A percentile compares a stretch with the other conserved stretches of the same genome.
Evolutionary conservation across 208 protist species (phyloP).

Genomic region (Trypanosoma caninum): DNA sequence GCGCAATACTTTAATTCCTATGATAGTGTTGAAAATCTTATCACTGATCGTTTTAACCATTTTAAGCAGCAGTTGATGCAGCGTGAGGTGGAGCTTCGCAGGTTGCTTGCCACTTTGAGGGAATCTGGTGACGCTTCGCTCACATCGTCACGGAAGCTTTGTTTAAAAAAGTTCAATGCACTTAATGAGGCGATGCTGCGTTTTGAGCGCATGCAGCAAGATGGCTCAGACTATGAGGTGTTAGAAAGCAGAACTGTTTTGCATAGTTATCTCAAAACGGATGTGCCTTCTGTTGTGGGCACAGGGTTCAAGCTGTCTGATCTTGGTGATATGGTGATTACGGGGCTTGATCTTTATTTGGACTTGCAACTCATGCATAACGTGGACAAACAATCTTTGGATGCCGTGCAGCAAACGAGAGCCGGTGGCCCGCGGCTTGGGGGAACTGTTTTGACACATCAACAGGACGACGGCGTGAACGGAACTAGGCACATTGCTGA

Average conservation of each 20-base stretch:
- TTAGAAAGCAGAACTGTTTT: constrained; percentile 47
- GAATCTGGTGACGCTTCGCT: constrained; percentile 62
- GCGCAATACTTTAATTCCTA: constrained; percentile 63
- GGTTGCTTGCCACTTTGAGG: constrained; percentile 44
- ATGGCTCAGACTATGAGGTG: constrained; percentile 63
- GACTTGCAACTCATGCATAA: constrained; percentile 33
- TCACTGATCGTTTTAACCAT: constrained; percentile 68
- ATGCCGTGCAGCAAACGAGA: neutral
- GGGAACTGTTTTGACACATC: constrained; percentile 7
- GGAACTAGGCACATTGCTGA: neutral
- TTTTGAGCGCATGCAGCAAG: constrained; percentile 44
- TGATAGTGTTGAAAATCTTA: constrained; percentile 56
- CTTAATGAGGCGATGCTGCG: constrained; percentile 48
- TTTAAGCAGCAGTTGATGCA: constrained; percentile 71
- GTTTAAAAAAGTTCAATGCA: constrained; percentile 50
- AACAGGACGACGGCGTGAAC: constrained; percentile 8
- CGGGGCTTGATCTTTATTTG: constrained; percentile 43
- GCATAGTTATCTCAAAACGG: constrained; percentile 24
- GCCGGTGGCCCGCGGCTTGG: neutral
- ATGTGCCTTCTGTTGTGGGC: constrained; percentile 46
- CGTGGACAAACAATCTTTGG: neutral
- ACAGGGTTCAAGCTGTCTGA: constrained; percentile 54
- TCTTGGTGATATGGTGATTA: constrained; percentile 47
- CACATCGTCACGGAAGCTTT: constrained; percentile 33
- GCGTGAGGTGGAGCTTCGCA: constrained; percentile 60